A percentile compares a stretch with the other conserved stretches of the same genome.
Evolutionary conservation across 805 yeast species (phyloP).

Genomic region (Yarrowia sp.): DNA sequence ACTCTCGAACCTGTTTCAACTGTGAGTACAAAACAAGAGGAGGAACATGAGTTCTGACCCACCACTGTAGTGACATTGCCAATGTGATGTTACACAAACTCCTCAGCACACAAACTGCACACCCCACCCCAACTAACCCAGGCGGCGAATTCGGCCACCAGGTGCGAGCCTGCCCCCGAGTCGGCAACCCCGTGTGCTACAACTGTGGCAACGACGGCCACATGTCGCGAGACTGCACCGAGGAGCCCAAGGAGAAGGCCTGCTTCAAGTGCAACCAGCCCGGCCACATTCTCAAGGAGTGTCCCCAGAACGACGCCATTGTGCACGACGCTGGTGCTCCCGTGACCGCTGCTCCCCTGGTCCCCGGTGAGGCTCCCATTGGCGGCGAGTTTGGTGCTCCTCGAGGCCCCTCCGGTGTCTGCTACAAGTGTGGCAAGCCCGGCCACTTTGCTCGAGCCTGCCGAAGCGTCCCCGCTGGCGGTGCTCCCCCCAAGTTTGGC

Average conservation of each 20-base stretch:
- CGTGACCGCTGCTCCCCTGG: conserved; percentile 7
- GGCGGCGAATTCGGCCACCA: conserved; percentile 42
- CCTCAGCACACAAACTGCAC: no score
- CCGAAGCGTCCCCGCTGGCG: conserved; percentile 59
- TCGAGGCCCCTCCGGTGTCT: conserved; percentile 60
- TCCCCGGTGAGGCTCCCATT: conserved; percentile 37
- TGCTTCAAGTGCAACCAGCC: conserved; percentile 93
- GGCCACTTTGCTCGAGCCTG: conserved; percentile 86
- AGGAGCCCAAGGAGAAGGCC: conserved; percentile 83
- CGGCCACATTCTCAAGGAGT: conserved; percentile 88
- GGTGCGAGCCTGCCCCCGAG: conserved; percentile 51
- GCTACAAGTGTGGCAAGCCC: conserved; percentile 90
- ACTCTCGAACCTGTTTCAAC: conserved; percentile 38
- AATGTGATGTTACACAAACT: no score
- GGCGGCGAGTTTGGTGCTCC: conserved; percentile 41
- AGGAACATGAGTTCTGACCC: no score
- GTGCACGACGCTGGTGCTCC: conserved; percentile 38
- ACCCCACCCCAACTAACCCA: neutral
- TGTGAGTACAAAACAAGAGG: conserved; percentile 1
- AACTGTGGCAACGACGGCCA: conserved; percentile 64
- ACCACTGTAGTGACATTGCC: no score
- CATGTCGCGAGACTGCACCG: conserved; percentile 85
- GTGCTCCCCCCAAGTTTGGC: conserved; percentile 39
- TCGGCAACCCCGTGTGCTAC: conserved; percentile 52
- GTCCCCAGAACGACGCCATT: conserved; percentile 50